A percentile compares a stretch with the other conserved stretches of the same genome.
Conservation (phyloP, 139 green algal genomes). For the Closterium sp. region DNA sequence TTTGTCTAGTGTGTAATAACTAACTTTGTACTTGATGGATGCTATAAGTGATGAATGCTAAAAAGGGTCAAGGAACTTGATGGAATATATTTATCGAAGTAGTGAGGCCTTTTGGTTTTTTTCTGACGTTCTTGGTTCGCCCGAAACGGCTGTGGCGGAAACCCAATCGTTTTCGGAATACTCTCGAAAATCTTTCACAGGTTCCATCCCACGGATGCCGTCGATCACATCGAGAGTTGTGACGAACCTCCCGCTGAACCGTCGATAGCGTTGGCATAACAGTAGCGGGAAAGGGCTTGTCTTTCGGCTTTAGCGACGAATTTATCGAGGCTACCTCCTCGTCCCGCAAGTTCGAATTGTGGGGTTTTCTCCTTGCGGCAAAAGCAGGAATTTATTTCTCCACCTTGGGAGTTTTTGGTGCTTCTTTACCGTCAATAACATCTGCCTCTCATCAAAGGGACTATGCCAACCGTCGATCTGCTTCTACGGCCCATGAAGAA, state of each 20-base stretch:
- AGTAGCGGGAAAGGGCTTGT: too few species aligned
- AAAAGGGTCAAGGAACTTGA: too few species aligned
- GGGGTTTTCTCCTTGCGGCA: background rate
- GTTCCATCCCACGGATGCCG: background rate
- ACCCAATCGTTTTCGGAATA: background rate
- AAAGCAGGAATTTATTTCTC: background rate
- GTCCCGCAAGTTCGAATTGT: background rate
- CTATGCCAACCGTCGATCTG: background rate
- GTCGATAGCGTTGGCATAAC: background rate
- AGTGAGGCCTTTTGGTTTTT: too few species aligned
- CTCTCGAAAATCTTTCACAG: background rate
- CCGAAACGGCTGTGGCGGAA: too few species aligned
- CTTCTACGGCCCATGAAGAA: background rate
- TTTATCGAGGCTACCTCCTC: background rate
- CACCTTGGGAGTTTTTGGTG: too few species aligned
- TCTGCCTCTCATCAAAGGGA: background rate
- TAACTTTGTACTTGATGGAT: too few species aligned
- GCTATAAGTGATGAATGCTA: too few species aligned
- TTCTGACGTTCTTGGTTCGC: too few species aligned
- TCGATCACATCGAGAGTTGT: background rate
- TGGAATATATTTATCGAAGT: too few species aligned
- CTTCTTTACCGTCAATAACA: too few species aligned
- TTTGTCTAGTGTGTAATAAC: background rate
- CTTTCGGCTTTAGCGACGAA: background rate
- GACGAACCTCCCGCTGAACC: background rate